Conservation (phyloP, 148 eudicot genomes). For the Rheum nobile region DNA sequence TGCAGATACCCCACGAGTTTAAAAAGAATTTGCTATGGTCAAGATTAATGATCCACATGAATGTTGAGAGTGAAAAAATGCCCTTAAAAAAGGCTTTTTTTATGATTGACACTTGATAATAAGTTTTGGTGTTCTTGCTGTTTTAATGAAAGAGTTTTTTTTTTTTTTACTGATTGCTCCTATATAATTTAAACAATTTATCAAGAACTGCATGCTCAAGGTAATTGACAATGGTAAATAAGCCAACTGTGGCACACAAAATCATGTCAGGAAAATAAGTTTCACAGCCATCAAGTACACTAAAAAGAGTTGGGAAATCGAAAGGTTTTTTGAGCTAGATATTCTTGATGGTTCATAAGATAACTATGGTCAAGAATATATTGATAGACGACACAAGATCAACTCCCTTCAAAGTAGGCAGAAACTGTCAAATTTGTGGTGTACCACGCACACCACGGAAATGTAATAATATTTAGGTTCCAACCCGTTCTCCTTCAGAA, state of each 20-base stretch:
- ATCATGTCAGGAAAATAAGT: not conserved
- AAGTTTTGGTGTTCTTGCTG: not conserved
- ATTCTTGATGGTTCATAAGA: too few relatives aligned
- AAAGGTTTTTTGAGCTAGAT: not conserved
- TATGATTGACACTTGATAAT: not conserved
- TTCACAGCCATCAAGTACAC: not conserved
- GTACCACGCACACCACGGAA: not conserved
- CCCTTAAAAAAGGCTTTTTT: not conserved
- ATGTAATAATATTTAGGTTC: not conserved
- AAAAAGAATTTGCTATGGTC: not conserved
- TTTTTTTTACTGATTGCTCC: not conserved
- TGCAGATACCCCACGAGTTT: conserved; percentile 19
- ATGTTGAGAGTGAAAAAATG: not conserved
- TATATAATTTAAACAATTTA: too few relatives aligned
- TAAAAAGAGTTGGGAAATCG: not conserved
- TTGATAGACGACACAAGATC: not conserved
- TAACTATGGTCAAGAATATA: not conserved
- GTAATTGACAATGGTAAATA: too few relatives aligned
- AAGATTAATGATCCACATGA: not conserved
- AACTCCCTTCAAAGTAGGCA: not conserved
- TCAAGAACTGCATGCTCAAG: too few relatives aligned
- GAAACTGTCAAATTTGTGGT: not conserved
- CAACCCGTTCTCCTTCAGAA: not conserved
- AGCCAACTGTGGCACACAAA: too few relatives aligned
- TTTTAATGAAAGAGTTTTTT: not conserved